These are phyloP conservation scores for Sugiyamaella floridensis DNA, from an alignment of 805 yeast genomes.

Conservation along the genomic window DNA sequence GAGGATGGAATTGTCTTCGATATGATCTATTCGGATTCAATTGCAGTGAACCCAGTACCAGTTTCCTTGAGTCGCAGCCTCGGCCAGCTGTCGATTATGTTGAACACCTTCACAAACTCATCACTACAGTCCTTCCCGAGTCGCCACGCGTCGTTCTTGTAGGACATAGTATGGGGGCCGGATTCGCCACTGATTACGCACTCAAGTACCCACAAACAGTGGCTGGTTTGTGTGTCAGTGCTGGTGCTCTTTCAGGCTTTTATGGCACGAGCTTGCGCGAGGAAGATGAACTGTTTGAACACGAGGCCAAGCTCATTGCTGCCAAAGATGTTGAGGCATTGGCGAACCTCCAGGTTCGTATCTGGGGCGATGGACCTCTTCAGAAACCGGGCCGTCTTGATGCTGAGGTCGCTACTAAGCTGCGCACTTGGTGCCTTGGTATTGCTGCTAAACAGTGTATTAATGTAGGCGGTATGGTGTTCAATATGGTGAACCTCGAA, in stretches of 20 bases:
- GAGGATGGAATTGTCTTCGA: constrained; percentile 1
- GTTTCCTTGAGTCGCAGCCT: not conserved
- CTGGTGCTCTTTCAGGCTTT: constrained; percentile 4
- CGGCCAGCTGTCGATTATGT: not conserved
- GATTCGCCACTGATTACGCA: not conserved
- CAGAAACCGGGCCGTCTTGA: not conserved
- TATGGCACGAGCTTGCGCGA: not conserved
- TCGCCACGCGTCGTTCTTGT: not conserved
- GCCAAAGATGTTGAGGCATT: not conserved
- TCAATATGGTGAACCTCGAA: not conserved
- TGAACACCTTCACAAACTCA: not conserved
- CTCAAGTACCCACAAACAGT: constrained; percentile 1
- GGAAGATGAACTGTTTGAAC: not conserved
- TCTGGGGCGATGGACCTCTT: constrained; percentile 8
- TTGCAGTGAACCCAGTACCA: not conserved
- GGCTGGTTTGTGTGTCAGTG: not conserved
- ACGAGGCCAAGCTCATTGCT: not conserved
- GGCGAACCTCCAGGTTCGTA: not conserved
- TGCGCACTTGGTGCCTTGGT: constrained; percentile 1
- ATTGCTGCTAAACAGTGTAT: not conserved
- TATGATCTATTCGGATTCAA: not conserved
- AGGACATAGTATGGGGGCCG: constrained; percentile 5
- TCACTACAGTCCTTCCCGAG: not conserved
- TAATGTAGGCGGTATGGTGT: not conserved
- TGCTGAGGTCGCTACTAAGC: not conserved